A percentile compares a stretch with the other conserved stretches of the same genome.
phyloP scores from a whole-genome alignment of 1,284 basidiomycete species.

The Pseudozyma hubeiensis region DNA sequence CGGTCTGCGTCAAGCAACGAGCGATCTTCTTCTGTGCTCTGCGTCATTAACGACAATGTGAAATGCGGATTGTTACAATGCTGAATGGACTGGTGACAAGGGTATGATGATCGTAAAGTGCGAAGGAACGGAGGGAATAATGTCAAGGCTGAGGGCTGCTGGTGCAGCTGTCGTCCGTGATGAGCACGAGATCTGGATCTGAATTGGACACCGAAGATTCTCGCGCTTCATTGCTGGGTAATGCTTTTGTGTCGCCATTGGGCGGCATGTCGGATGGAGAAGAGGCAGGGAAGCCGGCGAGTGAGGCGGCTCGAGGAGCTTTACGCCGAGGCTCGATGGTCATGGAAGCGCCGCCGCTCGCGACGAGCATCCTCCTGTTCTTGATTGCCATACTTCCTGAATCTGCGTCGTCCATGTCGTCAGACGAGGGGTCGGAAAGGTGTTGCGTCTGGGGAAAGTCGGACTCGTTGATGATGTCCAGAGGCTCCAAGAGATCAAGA shows the following conservation, averaged over 20 bases:
- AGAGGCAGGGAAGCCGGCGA: neutral
- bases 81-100: neutral
- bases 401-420: conserved; percentile 6
- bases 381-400: neutral
- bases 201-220: conserved; percentile 18
- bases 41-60: too few relatives aligned
- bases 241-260: neutral
- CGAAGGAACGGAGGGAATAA: neutral
- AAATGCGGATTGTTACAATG: neutral
- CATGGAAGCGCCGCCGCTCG: conserved; percentile 9
- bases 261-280: too few relatives aligned
- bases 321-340: conserved; percentile 4
- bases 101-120: neutral
- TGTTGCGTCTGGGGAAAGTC: neutral
- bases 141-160: conserved; percentile 8
- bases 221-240: neutral
- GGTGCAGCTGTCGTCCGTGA: conserved; percentile 15
- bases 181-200: conserved; percentile 13
- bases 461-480: conserved; percentile 2
- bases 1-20: neutral
- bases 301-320: neutral
- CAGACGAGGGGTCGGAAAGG: conserved; percentile 14
- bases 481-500: conserved; percentile 28
- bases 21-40: too few relatives aligned
- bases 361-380: conserved; percentile 16